Base-by-base conservation (phyloP, 116 monocot genomes). In the Phalaenopsis hybrid region DNA sequence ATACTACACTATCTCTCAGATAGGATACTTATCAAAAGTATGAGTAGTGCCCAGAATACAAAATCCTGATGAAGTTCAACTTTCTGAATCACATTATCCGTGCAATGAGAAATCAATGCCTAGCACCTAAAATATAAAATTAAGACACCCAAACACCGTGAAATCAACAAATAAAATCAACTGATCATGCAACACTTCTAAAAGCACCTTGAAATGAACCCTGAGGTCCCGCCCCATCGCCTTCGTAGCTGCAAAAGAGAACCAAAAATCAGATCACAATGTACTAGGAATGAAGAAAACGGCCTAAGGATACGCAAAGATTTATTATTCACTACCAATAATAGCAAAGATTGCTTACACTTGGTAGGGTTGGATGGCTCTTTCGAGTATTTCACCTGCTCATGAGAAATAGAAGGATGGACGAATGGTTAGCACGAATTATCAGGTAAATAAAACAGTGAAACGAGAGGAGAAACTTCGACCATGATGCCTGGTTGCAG, bases 171-270 rank as follows among this genome's bases (percentile, higher is more conserved):
- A 63, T 21, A 21, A 23, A 63, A 63, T 6, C 0, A 21, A 63
- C n/a, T 63, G 37, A 15, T 41, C 15, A 72, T 37, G 20, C 34
- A 6, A 31, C 15, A 55, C 1, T 25, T 44, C 16, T 43, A 45
- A 43, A 44, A 80, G 23, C 25, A 86, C 86, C 86, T 86, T 86
- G 77, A 86, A 86, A 77, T 86, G 86, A 83, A 86, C 86, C 68
- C 86, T 83, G 50, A 86, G 43, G 34, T 86, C 82, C 57, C 67
- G 83, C 15, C 86, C 83, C 86, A 86, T 86, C 15, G 86, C 86
- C 80, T 86, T 86, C 44, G 86, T 61, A n/a, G 86, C 86, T 83
- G 83, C 52, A 83, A 67, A 68, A 23, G 9, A 57, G 75, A 74
- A 63, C 25, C 44, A 44, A 41, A 59, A 75, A 21, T 33, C 15